Base-by-base conservation (phyloP, 352 stramenopile species). In the Phytophthora sansomeana region DNA sequence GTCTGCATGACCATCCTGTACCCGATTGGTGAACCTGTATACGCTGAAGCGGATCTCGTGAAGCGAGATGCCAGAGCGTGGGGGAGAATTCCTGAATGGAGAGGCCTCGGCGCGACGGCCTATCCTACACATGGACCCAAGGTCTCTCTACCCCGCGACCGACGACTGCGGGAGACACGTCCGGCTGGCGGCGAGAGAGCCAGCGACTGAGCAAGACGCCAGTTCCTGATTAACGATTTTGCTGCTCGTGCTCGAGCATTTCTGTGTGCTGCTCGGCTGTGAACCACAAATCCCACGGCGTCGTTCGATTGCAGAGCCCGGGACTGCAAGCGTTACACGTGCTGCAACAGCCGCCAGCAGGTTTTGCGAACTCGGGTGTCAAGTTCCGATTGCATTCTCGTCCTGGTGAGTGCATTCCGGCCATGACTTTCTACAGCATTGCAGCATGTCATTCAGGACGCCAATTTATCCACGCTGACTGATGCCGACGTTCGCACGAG, bases 21-120 rank as follows among this genome's bases (percentile, higher is more conserved):
- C 17, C 11, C 33, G 39, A 39, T 42, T n/a, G n/a, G n/a, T n/a
- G n/a, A n/a, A n/a, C n/a, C n/a, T n/a, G n/a, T n/a, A 51, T 71
- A 71, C 69, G 64, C 64, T 57, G 26, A 42, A 61, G 54, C 56
- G 35, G n/a, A 51, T 69, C 56, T 57, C 49, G 49, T 41, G 10
- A 11, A 53, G 32, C 1, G 52, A 70, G 69, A 74, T 61, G 49
- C 58, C 70, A 55, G 58, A 74, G 63, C 69, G 69, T 77, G 53
- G 44, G 29, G 69, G 43, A 56, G 17, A 74, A 68, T 77, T 77
- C 58, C 64, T 71, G 54, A 77, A 77, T 77, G 69, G 58, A 69
- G 52, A 68, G 35, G 32, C 32, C 35, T 1, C 9, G 29, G 6
- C 2, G 29, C 5, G 1, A 11, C 21, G 33, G 30, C 21, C 51